A percentile compares a stretch with the other conserved stretches of the same genome.
Evolutionary conservation across 129 eudicot species (phyloP).

Genomic region (Smallanthus sonchifolius): DNA sequence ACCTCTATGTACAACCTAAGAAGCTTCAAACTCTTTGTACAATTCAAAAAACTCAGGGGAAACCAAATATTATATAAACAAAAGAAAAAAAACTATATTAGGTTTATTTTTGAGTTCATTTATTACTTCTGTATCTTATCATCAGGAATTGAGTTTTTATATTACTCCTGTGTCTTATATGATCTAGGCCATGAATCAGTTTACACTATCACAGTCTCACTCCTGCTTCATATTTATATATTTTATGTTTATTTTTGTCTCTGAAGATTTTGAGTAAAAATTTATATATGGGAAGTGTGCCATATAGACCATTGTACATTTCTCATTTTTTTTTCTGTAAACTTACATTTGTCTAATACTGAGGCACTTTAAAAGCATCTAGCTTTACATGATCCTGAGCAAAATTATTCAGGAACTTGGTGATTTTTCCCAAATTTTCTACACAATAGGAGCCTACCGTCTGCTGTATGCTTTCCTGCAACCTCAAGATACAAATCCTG

Average conservation of each 20-base stretch:
- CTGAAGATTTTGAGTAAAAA: neutral
- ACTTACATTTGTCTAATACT: slow-evolving; percentile 25
- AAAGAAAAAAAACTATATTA: too few relatives aligned
- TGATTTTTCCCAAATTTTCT: slow-evolving; percentile 22
- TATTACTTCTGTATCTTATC: neutral
- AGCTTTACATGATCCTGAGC: slow-evolving; percentile 36
- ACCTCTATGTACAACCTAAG: too few relatives aligned
- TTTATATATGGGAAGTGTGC: slow-evolving; percentile 13
- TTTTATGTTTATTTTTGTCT: neutral
- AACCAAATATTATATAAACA: too few relatives aligned
- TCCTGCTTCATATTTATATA: neutral
- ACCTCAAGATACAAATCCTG: slow-evolving; percentile 27
- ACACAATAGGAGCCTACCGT: slow-evolving; percentile 8
- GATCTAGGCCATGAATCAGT: neutral
- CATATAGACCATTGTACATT: slow-evolving; percentile 24
- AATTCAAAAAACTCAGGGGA: too few relatives aligned
- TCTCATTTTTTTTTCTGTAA: slow-evolving; percentile 27
- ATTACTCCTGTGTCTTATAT: neutral
- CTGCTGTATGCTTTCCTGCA: slow-evolving; percentile 12
- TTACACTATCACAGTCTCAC: neutral
- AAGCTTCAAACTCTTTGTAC: too few relatives aligned
- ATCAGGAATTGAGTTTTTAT: neutral
- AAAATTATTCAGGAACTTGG: slow-evolving; percentile 32
- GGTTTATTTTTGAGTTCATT: too few relatives aligned
- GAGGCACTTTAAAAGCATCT: slow-evolving; percentile 24